Evolutionary conservation across 306 rosid genomes (phyloP).

Genomic region (Ormosia emarginata): DNA sequence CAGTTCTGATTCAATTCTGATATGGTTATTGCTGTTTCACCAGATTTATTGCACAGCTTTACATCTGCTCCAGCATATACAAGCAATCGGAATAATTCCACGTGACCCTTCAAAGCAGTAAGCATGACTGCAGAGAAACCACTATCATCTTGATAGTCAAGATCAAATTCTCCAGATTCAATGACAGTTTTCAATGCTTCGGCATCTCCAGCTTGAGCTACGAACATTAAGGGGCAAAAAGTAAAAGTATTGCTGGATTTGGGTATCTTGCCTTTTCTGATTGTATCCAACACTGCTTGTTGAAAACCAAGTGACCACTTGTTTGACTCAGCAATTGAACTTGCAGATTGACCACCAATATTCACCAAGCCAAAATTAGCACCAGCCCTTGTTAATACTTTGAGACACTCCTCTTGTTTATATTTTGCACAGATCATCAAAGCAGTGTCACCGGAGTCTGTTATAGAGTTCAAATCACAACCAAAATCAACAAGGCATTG

Average conservation of each 20-base stretch:
- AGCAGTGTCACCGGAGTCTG: slow-evolving; percentile 76
- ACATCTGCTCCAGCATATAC: slow-evolving; percentile 91
- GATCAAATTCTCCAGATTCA: slow-evolving; percentile 48
- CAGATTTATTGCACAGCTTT: slow-evolving; percentile 59
- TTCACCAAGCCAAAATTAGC: slow-evolving; percentile 85
- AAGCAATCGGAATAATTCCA: slow-evolving; percentile 72
- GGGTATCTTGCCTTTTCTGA: slow-evolving; percentile 52
- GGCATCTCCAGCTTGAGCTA: slow-evolving; percentile 64
- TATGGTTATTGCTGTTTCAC: slow-evolving; percentile 70
- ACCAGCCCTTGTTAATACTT: slow-evolving; percentile 59
- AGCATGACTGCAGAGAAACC: slow-evolving; percentile 83
- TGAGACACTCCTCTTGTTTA: slow-evolving; percentile 64
- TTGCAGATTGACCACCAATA: slow-evolving; percentile 55
- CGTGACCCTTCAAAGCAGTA: slow-evolving; percentile 69
- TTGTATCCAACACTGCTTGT: slow-evolving; percentile 45
- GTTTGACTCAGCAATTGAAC: slow-evolving; percentile 59
- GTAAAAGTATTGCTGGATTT: slow-evolving; percentile 55
- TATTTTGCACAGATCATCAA: slow-evolving; percentile 68
- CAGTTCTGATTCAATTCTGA: slow-evolving; percentile 50
- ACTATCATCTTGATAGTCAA: slow-evolving; percentile 68
- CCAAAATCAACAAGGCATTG: slow-evolving; percentile 71
- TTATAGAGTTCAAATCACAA: slow-evolving; percentile 63
- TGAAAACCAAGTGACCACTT: slow-evolving; percentile 72
- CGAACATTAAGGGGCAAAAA: slow-evolving; percentile 60
- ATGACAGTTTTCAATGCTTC: slow-evolving; percentile 69